A percentile compares a stretch with the other conserved stretches of the same genome.
Evolutionary conservation across 129 eudicot species (phyloP).

Genomic region (Heracleum sosnowskyi): DNA sequence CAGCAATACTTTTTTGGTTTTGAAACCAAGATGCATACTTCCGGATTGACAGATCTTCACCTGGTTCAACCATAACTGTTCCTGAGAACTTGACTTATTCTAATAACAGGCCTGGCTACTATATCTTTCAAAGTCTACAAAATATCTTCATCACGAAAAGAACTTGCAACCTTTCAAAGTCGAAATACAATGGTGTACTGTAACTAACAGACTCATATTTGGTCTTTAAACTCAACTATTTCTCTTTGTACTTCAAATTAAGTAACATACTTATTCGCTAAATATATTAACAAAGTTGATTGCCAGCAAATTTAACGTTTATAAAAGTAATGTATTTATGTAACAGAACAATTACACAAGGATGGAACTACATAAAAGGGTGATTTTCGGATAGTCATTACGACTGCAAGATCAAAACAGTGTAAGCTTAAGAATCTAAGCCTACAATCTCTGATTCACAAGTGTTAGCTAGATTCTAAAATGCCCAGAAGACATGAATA

Average conservation of each 20-base stretch:
- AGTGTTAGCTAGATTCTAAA: not conserved
- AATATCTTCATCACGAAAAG: not conserved
- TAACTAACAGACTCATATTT: not conserved
- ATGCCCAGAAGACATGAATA: not conserved
- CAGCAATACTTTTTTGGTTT: conserved; percentile 51
- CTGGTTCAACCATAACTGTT: conserved; percentile 22
- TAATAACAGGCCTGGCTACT: not conserved
- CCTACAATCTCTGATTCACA: not conserved
- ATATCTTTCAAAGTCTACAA: too few species aligned
- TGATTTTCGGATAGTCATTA: not conserved
- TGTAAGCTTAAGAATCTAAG: not conserved
- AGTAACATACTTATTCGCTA: not conserved
- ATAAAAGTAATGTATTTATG: not conserved
- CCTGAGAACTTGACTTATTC: not conserved
- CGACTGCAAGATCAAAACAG: not conserved
- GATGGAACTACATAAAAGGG: not conserved
- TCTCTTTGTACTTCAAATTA: not conserved
- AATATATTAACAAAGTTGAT: not conserved
- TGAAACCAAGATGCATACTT: conserved; percentile 52
- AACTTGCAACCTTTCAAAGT: not conserved
- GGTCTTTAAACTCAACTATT: not conserved
- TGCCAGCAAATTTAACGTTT: not conserved
- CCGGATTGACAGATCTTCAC: conserved; percentile 38
- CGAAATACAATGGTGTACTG: not conserved
- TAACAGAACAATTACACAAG: not conserved